Evolutionary conservation across 176 grass and related monocot genomes (phyloP).

Genomic region (Musa itinerans): DNA sequence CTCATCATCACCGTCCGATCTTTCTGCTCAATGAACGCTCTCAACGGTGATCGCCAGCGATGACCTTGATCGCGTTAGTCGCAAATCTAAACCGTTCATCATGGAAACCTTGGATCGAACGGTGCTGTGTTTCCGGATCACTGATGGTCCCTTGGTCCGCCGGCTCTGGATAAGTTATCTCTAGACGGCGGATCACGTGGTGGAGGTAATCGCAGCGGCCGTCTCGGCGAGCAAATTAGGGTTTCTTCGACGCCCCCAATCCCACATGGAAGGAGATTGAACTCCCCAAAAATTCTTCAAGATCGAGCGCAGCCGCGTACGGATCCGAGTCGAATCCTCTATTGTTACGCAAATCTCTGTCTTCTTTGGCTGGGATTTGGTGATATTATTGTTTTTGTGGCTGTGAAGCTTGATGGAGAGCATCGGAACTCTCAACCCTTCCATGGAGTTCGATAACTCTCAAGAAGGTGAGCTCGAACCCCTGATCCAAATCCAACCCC

Average conservation of each 20-base stretch:
- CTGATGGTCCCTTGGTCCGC: not conserved
- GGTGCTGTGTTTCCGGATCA: too few relatives aligned
- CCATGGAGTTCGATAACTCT: constrained; percentile 29
- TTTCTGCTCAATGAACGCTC: too few relatives aligned
- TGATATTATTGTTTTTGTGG: not conserved
- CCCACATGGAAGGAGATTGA: not conserved
- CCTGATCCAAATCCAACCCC: constrained; percentile 14
- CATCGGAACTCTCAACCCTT: not conserved
- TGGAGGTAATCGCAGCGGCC: not conserved
- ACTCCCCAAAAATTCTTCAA: not conserved
- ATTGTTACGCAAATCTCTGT: not conserved
- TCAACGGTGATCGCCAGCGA: too few relatives aligned
- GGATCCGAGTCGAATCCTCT: not conserved
- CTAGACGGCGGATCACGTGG: constrained; percentile 3
- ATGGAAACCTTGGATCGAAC: too few relatives aligned
- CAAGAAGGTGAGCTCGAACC: constrained; percentile 14
- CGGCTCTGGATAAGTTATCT: constrained; percentile 9
- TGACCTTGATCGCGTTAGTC: too few relatives aligned
- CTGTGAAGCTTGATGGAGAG: not conserved
- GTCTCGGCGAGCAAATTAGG: not conserved
- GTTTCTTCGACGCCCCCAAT: not conserved
- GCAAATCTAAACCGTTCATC: too few relatives aligned
- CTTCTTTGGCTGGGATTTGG: not conserved
- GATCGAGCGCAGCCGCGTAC: not conserved
- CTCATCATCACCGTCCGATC: too few relatives aligned